A percentile compares a stretch with the other conserved stretches of the same genome.
phyloP scores from a whole-genome alignment of 2,329 filamentous ascomycete species.

The Geosmithia morbida region DNA sequence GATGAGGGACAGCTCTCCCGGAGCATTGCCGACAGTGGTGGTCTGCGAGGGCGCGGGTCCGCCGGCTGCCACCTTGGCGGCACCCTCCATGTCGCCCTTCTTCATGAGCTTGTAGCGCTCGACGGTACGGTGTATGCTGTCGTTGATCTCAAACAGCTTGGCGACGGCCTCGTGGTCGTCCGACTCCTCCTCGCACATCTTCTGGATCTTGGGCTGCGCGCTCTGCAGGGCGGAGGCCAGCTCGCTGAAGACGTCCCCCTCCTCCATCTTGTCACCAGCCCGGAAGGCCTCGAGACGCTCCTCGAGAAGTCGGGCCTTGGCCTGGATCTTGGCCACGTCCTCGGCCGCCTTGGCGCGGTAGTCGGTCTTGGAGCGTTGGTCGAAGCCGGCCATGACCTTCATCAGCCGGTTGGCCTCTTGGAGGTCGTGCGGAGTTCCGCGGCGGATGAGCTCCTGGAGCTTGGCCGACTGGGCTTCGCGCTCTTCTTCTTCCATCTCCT shows the following conservation, averaged over 20 bases:
- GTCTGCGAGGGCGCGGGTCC: constrained; percentile 39
- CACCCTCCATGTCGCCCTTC: constrained; percentile 78
- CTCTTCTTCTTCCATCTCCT: constrained; percentile 98
- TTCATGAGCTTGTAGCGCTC: constrained; percentile 93
- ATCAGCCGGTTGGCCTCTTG: constrained; percentile 96
- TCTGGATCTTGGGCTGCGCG: constrained; percentile 96
- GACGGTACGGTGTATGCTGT: constrained; percentile 94
- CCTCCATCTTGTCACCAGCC: constrained; percentile 62
- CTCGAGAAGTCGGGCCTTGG: constrained; percentile 83
- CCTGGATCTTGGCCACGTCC: constrained; percentile 86
- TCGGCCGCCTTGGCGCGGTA: constrained; percentile 96
- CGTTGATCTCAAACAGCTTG: constrained; percentile 92
- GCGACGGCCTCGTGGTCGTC: constrained; percentile 93
- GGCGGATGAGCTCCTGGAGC: constrained; percentile 86
- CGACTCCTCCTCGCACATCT: constrained; percentile 98
- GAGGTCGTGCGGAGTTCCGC: constrained; percentile 81
- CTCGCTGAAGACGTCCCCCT: constrained; percentile 63
- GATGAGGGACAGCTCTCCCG: constrained; percentile 77
- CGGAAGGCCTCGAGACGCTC: constrained; percentile 81
- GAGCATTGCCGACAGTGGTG: constrained; percentile 36
- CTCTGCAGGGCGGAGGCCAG: constrained; percentile 78
- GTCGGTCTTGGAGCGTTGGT: constrained; percentile 90
- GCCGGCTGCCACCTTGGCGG: constrained; percentile 70
- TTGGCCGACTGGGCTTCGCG: constrained; percentile 93
- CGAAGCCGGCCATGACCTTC: constrained; percentile 98